Evolutionary conservation across 495 filamentous ascomycete species (phyloP).

Genomic region (Penicillium arizonense): DNA sequence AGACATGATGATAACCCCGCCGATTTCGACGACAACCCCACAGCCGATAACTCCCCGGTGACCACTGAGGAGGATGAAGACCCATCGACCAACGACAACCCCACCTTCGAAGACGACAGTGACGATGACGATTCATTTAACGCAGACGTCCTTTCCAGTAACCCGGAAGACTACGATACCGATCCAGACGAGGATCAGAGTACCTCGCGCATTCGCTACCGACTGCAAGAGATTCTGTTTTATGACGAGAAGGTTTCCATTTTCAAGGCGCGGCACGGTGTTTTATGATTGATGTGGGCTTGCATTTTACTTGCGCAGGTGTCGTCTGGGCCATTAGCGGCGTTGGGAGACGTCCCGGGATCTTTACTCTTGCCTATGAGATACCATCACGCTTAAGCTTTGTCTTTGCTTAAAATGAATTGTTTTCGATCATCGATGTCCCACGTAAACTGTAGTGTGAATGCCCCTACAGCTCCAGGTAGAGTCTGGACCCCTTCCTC

Average conservation of each 20-base stretch:
- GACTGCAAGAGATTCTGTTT: slow-evolving; percentile 81
- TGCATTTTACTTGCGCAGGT: slow-evolving; percentile 1
- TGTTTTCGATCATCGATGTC: no score
- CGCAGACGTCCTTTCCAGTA: slow-evolving; percentile 34
- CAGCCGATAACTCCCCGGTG: slow-evolving; percentile 36
- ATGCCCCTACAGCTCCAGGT: no score
- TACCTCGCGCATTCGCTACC: slow-evolving; percentile 53
- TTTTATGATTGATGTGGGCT: slow-evolving; percentile 48
- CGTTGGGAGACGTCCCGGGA: not conserved
- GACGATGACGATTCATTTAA: slow-evolving; percentile 51
- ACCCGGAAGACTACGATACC: slow-evolving; percentile 51
- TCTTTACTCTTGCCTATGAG: not conserved
- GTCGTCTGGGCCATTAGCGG: not conserved
- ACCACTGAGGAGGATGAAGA: slow-evolving; percentile 38
- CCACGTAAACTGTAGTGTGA: not conserved
- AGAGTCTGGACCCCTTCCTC: no score
- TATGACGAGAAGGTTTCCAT: slow-evolving; percentile 87
- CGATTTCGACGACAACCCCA: slow-evolving; percentile 32
- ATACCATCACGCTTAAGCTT: slow-evolving; percentile 3
- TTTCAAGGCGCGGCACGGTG: slow-evolving; percentile 75
- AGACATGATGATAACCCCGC: slow-evolving; percentile 46
- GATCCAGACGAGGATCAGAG: slow-evolving; percentile 49
- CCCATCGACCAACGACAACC: slow-evolving; percentile 36
- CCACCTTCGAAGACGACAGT: slow-evolving; percentile 41
- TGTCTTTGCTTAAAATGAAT: not conserved